Conservation (phyloP, 2,329 filamentous ascomycete species). For the Xylaria sp. region DNA sequence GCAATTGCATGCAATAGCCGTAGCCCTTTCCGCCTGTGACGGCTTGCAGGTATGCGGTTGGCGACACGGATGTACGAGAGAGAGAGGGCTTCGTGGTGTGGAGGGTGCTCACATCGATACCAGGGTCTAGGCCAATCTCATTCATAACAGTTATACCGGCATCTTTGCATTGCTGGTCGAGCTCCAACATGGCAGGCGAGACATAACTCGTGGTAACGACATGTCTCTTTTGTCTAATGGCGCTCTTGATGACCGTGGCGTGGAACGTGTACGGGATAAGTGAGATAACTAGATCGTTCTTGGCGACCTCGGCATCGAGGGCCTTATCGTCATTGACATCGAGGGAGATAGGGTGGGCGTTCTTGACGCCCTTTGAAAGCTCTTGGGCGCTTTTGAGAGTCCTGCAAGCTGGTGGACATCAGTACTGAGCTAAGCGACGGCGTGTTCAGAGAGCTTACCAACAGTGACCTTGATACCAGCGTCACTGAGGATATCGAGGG, state of each 20-base stretch:
- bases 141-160: slow-evolving; percentile 98
- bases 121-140: slow-evolving; percentile 83
- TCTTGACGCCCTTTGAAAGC: slow-evolving; percentile 73
- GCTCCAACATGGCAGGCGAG: slow-evolving; percentile 88
- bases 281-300: slow-evolving; percentile 79
- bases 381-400: slow-evolving; percentile 78
- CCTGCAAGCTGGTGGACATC: slow-evolving; percentile 69
- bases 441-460: slow-evolving; percentile 50
- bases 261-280: slow-evolving; percentile 94
- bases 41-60: neutral
- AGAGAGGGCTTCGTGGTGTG: neutral
- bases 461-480: slow-evolving; percentile 69
- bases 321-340: slow-evolving; percentile 79
- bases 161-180: slow-evolving; percentile 81
- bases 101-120: slow-evolving; percentile 50
- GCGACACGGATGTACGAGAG: no score
- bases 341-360: slow-evolving; percentile 76
- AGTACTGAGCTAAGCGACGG: neutral
- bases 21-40: no score
- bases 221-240: slow-evolving; percentile 92
- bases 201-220: slow-evolving; percentile 96
- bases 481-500: slow-evolving; percentile 66
- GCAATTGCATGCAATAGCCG: no score
- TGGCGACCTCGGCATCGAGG: slow-evolving; percentile 78
- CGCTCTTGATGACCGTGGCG: slow-evolving; percentile 87